phyloP scores from a whole-genome alignment of 2,329 filamentous ascomycete genomes.

The Penicillium paneum region DNA sequence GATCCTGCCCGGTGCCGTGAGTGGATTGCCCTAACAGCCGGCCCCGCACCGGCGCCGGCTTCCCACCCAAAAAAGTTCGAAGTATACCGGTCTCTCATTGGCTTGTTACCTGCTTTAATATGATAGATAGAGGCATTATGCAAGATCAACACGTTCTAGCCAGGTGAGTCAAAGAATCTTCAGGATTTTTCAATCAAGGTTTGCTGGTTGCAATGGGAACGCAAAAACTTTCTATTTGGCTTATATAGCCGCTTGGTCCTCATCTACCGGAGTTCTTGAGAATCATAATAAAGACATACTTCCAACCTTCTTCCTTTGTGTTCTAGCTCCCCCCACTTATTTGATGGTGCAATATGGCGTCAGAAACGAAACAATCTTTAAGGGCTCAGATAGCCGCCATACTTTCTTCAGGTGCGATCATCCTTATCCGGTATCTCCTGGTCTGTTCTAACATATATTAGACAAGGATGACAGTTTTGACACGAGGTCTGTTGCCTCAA shows the following conservation, averaged over 20 bases:
- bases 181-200: conserved; percentile 6
- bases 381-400: conserved; percentile 5
- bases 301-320: not conserved
- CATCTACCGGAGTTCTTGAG: not conserved
- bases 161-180: conserved; percentile 20
- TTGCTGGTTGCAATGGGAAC: conserved; percentile 4
- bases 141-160: conserved; percentile 13
- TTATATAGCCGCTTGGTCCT: conserved; percentile 15
- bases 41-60: conserved; percentile 22
- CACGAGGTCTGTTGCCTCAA: conserved; percentile 2
- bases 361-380: conserved; percentile 2
- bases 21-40: conserved; percentile 13
- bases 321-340: not conserved
- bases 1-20: conserved; percentile 23
- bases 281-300: conserved; percentile 1
- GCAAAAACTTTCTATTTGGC: not conserved
- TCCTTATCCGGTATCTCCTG: not conserved
- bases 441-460: conserved; percentile 10
- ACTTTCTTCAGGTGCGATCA: conserved; percentile 17
- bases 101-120: conserved; percentile 10
- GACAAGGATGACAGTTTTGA: conserved; percentile 5
- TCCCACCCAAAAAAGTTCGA: conserved; percentile 13
- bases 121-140: conserved; percentile 16
- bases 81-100: conserved; percentile 20
- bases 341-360: conserved; percentile 8